Base-by-base conservation (phyloP, 1,139 yeast species). In the Lodderomyces theae region DNA sequence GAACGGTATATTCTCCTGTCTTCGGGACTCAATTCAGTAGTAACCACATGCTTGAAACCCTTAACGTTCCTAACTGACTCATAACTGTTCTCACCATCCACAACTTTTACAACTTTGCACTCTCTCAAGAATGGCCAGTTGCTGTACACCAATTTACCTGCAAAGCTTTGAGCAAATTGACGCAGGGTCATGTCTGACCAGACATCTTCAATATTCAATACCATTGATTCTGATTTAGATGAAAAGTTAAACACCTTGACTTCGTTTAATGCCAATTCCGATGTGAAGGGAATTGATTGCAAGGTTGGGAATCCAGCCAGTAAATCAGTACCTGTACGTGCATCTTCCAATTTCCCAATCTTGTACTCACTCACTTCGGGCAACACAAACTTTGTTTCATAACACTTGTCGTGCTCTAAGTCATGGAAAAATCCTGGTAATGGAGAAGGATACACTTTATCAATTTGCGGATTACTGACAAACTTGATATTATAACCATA, bases 271-370 rank as follows among this genome's bases (percentile, higher is more conserved):
- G 72, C 77, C 48, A 86, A 63, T 33, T 64, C 58, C 12, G 63
- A 56, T 0, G 71, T 63, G 54, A 81, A 84, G 4, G 90, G 83
- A 37, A 92, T 63, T 0, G 94, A 78, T 38, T 77, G 64, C 53
- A 92, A 70, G 12, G 92, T 72, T 42, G 98, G 98, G 74, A 94
- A 92, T 2, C 97, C 97, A 12, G 96, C 95, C 43, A 86, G 67
- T 40, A 86, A 68, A 4, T 82, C 74, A 22, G 66, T 69, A 35
- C 97, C 97, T 3, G 76, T 64, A 47, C 76, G 71, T 9, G 89
- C 95, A 43, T 86, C 86, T 25, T 76, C 72, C 37, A 79, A 66
- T 43, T 89, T 69, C 3, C 92, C 95, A 46, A 75, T 74, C 35
- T 70, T 68, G 40, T 76, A 65, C 18, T 74, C 63, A 3, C 68